Evolutionary conservation across 2,329 filamentous ascomycete genomes (phyloP).

Genomic region (Escovopsis sp.): DNA sequence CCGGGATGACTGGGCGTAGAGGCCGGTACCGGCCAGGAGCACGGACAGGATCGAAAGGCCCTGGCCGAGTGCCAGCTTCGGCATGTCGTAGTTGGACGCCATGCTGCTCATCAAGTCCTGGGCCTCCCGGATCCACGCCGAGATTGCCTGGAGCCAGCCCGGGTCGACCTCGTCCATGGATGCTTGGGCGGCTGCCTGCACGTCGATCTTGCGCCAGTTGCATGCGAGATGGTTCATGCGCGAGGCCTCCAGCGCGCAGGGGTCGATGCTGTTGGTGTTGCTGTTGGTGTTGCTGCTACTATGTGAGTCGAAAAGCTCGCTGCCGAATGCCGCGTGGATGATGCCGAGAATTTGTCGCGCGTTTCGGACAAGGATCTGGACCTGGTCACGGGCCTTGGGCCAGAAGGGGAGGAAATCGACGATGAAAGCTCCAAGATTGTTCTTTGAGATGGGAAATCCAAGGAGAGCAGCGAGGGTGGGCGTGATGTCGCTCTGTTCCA

Average conservation of each 20-base stretch:
- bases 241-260: conserved; percentile 19
- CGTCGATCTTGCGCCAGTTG: conserved; percentile 38
- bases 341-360: conserved; percentile 67
- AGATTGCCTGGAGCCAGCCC: conserved; percentile 28
- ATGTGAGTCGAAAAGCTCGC: conserved; percentile 24
- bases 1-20: conserved; percentile 6
- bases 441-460: conserved; percentile 75
- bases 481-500: conserved; percentile 92
- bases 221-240: conserved; percentile 49
- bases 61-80: conserved; percentile 38
- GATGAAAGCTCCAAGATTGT: conserved; percentile 81
- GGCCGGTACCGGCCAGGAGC: conserved; percentile 6
- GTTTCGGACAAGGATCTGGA: conserved; percentile 61
- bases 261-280: conserved; percentile 20
- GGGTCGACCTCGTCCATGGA: conserved; percentile 15
- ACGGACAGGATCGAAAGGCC: conserved; percentile 19
- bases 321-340: conserved; percentile 54
- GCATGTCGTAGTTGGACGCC: conserved; percentile 80
- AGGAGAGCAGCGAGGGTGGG: conserved; percentile 77
- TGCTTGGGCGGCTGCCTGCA: conserved; percentile 11
- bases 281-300: too few relatives aligned
- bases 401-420: conserved; percentile 65
- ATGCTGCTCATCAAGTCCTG: conserved; percentile 75
- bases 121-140: conserved; percentile 51
- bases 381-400: conserved; percentile 35